A percentile compares a stretch with the other conserved stretches of the same genome.
Conservation (phyloP, 1,284 basidiomycete genomes). For the Heterobasidion annosum region DNA sequence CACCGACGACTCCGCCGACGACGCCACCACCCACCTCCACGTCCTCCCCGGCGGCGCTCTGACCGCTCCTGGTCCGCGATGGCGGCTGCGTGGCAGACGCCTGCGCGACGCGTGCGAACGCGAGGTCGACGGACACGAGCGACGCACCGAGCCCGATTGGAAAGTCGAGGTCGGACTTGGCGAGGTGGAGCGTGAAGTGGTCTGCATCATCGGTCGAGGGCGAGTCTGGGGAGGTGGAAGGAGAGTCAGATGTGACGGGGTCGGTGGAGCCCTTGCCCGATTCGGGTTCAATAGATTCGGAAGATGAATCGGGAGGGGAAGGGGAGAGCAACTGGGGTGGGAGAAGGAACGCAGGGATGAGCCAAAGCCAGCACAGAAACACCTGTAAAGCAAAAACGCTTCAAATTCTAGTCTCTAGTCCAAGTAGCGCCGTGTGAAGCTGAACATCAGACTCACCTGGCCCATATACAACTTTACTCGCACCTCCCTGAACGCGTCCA, state of each 20-base stretch:
- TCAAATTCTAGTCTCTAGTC: slow-evolving; percentile 2
- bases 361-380: slow-evolving; percentile 78
- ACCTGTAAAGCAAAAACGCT: slow-evolving; percentile 29
- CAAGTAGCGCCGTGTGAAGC: background rate
- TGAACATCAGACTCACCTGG: slow-evolving; percentile 32
- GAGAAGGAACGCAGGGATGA: slow-evolving; percentile 78
- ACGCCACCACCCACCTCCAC: slow-evolving; percentile 12
- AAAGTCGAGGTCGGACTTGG: slow-evolving; percentile 65
- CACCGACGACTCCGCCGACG: slow-evolving; percentile 19
- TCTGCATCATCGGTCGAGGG: slow-evolving; percentile 1
- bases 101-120: slow-evolving; percentile 31
- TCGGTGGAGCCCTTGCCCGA: accelerated
- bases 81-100: slow-evolving; percentile 17
- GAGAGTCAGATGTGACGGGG: too few species aligned
- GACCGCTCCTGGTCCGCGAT: slow-evolving; percentile 15
- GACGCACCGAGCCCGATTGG: slow-evolving; percentile 60
- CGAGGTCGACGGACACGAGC: slow-evolving; percentile 56
- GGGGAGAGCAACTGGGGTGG: slow-evolving; percentile 26
- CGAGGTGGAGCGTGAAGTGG: slow-evolving; percentile 29
- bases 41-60: slow-evolving; percentile 12
- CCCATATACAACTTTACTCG: slow-evolving; percentile 75
- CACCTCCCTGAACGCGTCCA: slow-evolving; percentile 65
- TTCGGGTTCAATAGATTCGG: too few species aligned
- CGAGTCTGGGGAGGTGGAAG: too few species aligned
- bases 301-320: background rate